Percentiles rank a stretch among this genome's conserved stretches.
Evolutionary conservation across 768 basidiomycete genomes (phyloP).

Genomic region (Lanmaoa rubissima): DNA sequence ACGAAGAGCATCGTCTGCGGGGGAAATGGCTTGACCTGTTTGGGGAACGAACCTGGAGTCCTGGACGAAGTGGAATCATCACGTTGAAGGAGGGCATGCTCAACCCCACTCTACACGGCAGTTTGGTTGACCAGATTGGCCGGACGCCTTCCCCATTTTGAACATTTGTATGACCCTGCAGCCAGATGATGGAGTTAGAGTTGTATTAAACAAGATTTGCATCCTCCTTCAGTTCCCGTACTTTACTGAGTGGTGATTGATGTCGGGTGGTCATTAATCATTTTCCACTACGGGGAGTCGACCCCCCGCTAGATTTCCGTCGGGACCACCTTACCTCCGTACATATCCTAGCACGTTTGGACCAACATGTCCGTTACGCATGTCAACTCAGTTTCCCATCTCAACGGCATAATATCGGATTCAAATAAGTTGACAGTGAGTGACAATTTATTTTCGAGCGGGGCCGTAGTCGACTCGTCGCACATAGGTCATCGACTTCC

Average conservation of each 20-base stretch:
- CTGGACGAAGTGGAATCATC: background rate
- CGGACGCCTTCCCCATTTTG: background rate
- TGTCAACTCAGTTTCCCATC: constrained; percentile 59
- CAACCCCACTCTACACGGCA: background rate
- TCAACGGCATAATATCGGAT: constrained; percentile 56
- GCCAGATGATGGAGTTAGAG: background rate
- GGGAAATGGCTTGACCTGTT: constrained; percentile 31
- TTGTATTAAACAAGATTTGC: constrained; percentile 3
- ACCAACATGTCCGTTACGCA: constrained; percentile 58
- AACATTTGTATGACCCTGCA: constrained; percentile 1
- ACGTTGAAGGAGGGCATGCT: background rate
- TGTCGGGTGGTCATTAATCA: constrained; percentile 3
- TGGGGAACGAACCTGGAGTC: background rate
- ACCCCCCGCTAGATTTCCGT: background rate
- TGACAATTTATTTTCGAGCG: background rate
- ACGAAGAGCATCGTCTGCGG: constrained; percentile 48
- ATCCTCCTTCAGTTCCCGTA: background rate
- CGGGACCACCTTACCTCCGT: background rate
- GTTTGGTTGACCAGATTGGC: background rate
- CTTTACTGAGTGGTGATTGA: background rate
- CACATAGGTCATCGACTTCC: constrained; percentile 78
- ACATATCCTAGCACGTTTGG: background rate
- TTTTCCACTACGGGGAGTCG: background rate
- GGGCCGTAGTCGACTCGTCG: background rate
- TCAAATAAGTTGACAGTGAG: constrained; percentile 66